These are phyloP conservation scores for Pyrenophora seminiperda DNA, from an alignment of 2,329 filamentous ascomycete genomes.

Conservation along the genomic window DNA sequence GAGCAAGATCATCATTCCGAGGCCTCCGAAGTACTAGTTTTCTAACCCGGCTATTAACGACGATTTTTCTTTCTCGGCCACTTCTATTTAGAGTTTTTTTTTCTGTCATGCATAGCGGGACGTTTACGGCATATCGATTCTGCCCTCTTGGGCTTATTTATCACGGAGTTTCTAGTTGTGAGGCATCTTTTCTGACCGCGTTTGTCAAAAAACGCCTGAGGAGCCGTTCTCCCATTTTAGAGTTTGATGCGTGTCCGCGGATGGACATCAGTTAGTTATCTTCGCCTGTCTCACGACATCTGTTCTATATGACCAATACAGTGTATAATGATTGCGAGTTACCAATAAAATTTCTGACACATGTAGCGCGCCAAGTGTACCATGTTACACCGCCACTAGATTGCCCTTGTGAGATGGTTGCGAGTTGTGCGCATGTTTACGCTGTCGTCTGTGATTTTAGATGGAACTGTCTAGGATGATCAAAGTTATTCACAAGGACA, in stretches of 20 bases:
- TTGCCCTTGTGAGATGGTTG: background rate
- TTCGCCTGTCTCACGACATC: conserved; percentile 3
- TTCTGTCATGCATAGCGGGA: conserved; percentile 16
- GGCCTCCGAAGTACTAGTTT: conserved; percentile 22
- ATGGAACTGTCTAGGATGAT: too few species aligned
- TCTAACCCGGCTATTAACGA: background rate
- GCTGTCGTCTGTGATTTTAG: too few species aligned
- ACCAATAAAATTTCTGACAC: background rate
- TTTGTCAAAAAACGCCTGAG: background rate
- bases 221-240: background rate
- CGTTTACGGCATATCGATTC: conserved; percentile 2
- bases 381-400: background rate
- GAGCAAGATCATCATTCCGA: conserved; percentile 38
- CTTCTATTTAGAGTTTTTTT: conserved; percentile 13
- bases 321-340: background rate
- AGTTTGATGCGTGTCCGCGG: background rate
- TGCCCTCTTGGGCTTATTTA: conserved; percentile 2
- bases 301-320: background rate
- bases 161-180: background rate
- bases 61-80: conserved; percentile 11
- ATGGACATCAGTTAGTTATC: background rate
- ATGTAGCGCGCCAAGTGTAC: background rate
- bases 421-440: too few species aligned
- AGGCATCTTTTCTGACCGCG: background rate
- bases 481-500: too few species aligned